Percentiles rank a stretch among this genome's conserved stretches.
Conservation (phyloP, 345 rosid genomes). For the Ailanthus altissimus region DNA sequence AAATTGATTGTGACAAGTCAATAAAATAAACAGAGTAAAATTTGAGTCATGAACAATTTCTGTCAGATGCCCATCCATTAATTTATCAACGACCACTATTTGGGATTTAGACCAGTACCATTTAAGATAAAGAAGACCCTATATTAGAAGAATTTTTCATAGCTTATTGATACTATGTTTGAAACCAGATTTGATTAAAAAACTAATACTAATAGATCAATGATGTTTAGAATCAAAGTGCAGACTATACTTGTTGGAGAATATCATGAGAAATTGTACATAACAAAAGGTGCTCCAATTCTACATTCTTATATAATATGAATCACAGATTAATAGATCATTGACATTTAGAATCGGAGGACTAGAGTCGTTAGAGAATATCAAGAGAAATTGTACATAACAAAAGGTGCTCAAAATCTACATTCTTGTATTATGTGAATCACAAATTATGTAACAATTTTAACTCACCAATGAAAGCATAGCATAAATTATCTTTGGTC, state of each 20-base stretch:
- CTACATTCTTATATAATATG: not conserved
- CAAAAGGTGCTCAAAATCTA: constrained; percentile 3
- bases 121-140: too few relatives aligned
- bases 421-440: not conserved
- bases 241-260: not conserved
- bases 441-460: constrained; percentile 6
- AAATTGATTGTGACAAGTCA: too few relatives aligned
- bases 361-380: not conserved
- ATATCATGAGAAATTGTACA: not conserved
- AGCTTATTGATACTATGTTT: too few relatives aligned
- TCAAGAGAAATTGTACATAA: not conserved
- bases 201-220: too few relatives aligned
- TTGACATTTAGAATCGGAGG: not conserved
- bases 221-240: not conserved
- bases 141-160: too few relatives aligned
- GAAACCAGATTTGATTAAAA: too few relatives aligned
- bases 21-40: too few relatives aligned
- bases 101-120: too few relatives aligned
- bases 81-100: too few relatives aligned
- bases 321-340: not conserved
- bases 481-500: constrained; percentile 96
- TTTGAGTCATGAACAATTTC: too few relatives aligned
- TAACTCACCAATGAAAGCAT: constrained; percentile 84
- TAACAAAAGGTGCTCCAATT: constrained; percentile 3
- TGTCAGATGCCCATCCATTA: too few relatives aligned